Percentiles rank a stretch among this genome's conserved stretches.
Conservation (phyloP, 306 rosid species). For the Cucumis hystrix region DNA sequence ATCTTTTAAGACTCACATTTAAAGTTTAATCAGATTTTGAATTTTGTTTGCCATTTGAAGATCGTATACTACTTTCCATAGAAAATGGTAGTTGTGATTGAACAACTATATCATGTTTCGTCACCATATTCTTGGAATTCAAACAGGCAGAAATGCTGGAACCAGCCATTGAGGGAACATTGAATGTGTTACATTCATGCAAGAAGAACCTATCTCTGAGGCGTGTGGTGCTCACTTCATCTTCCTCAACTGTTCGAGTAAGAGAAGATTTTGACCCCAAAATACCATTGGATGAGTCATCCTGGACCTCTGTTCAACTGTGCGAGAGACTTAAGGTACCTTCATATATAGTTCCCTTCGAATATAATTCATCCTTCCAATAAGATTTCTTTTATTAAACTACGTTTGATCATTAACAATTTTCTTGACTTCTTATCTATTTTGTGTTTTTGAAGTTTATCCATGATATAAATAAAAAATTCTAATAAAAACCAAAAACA, state of each 20-base stretch:
- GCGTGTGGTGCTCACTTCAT: slow-evolving; percentile 74
- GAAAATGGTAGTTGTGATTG: neutral
- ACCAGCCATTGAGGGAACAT: slow-evolving; percentile 60
- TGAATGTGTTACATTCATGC: slow-evolving; percentile 71
- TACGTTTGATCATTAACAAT: neutral
- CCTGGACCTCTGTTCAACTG: slow-evolving; percentile 55
- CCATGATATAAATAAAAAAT: neutral
- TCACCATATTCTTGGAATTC: neutral
- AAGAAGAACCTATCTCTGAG: slow-evolving; percentile 35
- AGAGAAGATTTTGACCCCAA: slow-evolving; percentile 47
- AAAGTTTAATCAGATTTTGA: neutral
- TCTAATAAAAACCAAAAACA: neutral
- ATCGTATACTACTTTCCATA: neutral
- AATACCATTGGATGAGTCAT: slow-evolving; percentile 51
- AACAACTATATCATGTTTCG: neutral
- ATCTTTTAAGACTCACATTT: neutral
- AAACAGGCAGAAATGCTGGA: slow-evolving; percentile 50
- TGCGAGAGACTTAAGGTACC: slow-evolving; percentile 49
- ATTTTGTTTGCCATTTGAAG: neutral
- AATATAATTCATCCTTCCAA: neutral
- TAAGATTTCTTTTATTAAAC: neutral
- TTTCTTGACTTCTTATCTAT: neutral
- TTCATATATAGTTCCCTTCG: neutral
- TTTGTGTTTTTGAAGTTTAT: neutral
- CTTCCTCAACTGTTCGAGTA: slow-evolving; percentile 60